phyloP scores from a whole-genome alignment of 495 filamentous ascomycete species.

The Usnea hakonensis region DNA sequence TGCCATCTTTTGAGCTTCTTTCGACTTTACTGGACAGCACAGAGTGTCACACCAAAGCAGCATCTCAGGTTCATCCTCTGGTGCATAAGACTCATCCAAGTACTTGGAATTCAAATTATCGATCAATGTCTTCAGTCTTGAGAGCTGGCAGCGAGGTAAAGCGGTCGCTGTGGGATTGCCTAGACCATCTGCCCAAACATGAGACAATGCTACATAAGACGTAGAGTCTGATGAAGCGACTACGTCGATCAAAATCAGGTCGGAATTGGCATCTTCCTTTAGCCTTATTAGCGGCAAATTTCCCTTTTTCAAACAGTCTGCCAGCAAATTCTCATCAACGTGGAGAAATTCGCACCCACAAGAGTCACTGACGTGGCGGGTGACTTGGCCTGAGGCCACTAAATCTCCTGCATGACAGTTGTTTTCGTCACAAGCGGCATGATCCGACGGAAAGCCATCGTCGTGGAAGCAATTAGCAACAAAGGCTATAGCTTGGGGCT shows the following conservation, averaged over 20 bases:
- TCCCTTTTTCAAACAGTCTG: slow-evolving; percentile 10
- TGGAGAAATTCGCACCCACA: slow-evolving; percentile 11
- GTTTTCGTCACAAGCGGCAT: slow-evolving; percentile 8
- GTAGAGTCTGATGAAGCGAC: slow-evolving; percentile 12
- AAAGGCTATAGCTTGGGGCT: slow-evolving; percentile 13
- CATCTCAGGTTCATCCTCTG: background rate
- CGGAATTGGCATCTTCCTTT: slow-evolving; percentile 1
- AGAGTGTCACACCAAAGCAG: slow-evolving; percentile 17
- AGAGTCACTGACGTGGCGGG: slow-evolving; percentile 3
- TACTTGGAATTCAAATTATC: slow-evolving; percentile 8
- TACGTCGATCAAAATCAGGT: slow-evolving; percentile 10
- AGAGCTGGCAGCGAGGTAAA: slow-evolving; percentile 21
- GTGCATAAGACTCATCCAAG: background rate
- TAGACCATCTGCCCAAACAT: slow-evolving; percentile 24
- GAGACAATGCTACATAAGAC: slow-evolving; percentile 22
- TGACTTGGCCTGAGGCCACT: background rate
- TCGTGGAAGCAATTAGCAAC: slow-evolving; percentile 15
- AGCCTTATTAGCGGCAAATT: slow-evolving; percentile 12
- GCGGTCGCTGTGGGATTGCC: slow-evolving; percentile 17
- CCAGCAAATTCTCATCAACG: slow-evolving; percentile 8
- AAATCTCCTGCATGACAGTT: slow-evolving; percentile 8
- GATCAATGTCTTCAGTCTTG: slow-evolving; percentile 12
- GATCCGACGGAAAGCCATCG: background rate
- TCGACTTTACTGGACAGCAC: slow-evolving; percentile 14
- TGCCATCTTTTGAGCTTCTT: slow-evolving; percentile 11